Base-by-base conservation (phyloP, 768 basidiomycete genomes). In the Collybia sp. region DNA sequence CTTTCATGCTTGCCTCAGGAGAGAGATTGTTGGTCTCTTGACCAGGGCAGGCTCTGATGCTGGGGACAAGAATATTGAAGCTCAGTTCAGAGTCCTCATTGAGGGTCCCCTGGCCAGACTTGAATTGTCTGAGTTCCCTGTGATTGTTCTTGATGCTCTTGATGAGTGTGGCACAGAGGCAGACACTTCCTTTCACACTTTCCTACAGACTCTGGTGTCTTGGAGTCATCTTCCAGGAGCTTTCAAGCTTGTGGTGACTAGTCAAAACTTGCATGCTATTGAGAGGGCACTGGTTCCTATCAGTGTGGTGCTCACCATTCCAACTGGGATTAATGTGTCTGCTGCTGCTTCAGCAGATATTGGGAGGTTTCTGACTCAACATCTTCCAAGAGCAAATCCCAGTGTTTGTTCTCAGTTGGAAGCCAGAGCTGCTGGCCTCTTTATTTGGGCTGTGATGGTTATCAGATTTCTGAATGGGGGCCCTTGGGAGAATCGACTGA, bases 361-460 rank as follows among this genome's bases (percentile, higher is more conserved):
- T 25, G 8, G 25, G 25, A 25, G 3, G 25, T 25, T 25, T 25
- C 25, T 25, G 25, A 8, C 3, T 25, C 25, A 4, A 25, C 3
- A 25, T 8, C 25, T 25, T 25, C 25, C 25, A 25, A 25, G 8
- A 25, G 25, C 25, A 25, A 25, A 3, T 8, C 25, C 25, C 3
- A 25, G 8, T 25, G 8, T 25, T 25, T 25, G 25, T 25, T 3
- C 25, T 25, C 4, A 25, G 8, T 25, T 25, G 25, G 25, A 25
- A 25, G 8, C 25, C 3, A 25, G 8, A 25, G 25, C 25, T 25
- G 43, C 42, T 13, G 58, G 58, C 1, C 44, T 60, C 0, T 59
- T 61, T 42, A 56, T 58, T 16, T 61, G 59, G 59, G 55, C 55
- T 12, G 41, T 48, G 5, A 56, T 50, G 4, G 59, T 56, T 2